A percentile compares a stretch with the other conserved stretches of the same genome.
Evolutionary conservation across 441 rosid genomes (phyloP).

Genomic region (Euphorbia celastroides): DNA sequence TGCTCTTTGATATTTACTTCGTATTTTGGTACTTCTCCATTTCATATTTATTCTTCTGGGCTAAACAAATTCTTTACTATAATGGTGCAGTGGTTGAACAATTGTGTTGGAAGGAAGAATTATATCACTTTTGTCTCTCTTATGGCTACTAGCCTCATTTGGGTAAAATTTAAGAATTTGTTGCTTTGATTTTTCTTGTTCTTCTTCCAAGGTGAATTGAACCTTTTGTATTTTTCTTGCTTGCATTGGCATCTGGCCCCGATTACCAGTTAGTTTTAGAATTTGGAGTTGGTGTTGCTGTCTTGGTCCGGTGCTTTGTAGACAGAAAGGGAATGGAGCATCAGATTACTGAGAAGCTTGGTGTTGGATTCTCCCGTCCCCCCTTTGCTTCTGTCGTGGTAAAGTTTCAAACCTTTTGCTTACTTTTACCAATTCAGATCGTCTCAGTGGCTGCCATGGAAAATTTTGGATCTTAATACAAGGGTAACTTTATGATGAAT

Average conservation of each 20-base stretch:
- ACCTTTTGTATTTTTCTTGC: too few species aligned
- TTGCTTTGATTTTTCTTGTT: slow-evolving; percentile 11
- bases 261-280: slow-evolving; percentile 69
- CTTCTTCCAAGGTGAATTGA: not conserved
- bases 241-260: slow-evolving; percentile 17
- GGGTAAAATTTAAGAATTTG: slow-evolving; percentile 50
- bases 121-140: slow-evolving; percentile 83
- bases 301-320: slow-evolving; percentile 82
- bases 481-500: slow-evolving; percentile 14
- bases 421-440: not conserved
- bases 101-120: slow-evolving; percentile 89
- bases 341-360: slow-evolving; percentile 78
- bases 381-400: slow-evolving; percentile 83
- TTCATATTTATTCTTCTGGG: not conserved
- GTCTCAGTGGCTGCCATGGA: not conserved
- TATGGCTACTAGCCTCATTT: slow-evolving; percentile 78
- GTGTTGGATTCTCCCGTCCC: slow-evolving; percentile 76
- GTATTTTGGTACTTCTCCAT: not conserved
- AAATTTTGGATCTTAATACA: not conserved
- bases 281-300: slow-evolving; percentile 87
- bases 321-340: slow-evolving; percentile 57
- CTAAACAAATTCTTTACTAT: slow-evolving; percentile 15
- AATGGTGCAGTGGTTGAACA: slow-evolving; percentile 86
- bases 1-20: not conserved
- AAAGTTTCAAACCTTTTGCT: slow-evolving; percentile 21